Percentiles rank a stretch among this genome's conserved stretches.
Conservation (phyloP, 2,329 filamentous ascomycete species). For the Sclerotinia minor region DNA sequence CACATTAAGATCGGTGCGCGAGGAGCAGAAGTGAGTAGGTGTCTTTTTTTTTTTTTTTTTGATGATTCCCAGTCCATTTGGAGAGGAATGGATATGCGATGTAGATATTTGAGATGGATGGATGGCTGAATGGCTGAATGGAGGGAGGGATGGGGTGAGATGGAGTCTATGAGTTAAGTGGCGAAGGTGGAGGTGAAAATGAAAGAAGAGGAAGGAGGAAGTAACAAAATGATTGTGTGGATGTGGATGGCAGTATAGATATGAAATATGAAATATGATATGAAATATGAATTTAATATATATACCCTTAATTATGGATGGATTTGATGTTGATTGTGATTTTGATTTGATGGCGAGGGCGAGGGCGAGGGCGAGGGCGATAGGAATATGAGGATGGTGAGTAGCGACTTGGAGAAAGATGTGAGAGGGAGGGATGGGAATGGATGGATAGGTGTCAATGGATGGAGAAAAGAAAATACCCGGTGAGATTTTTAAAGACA, state of each 20-base stretch:
- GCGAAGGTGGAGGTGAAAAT: background rate
- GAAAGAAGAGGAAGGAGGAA: background rate
- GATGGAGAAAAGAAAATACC: no score
- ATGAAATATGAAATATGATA: background rate
- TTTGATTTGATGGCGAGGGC: no score
- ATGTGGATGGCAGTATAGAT: background rate
- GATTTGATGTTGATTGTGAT: no score
- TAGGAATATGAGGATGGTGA: no score
- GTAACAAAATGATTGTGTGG: background rate
- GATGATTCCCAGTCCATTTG: background rate
- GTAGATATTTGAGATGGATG: slow-evolving; percentile 4
- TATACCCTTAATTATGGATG: no score
- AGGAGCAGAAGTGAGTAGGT: background rate
- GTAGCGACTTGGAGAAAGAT: no score
- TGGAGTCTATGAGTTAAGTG: background rate
- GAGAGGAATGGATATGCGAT: background rate
- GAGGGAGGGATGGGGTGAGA: no score
- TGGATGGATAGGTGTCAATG: no score
- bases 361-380: no score
- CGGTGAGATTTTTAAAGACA: no score
- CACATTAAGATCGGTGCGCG: background rate
- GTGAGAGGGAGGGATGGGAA: no score
- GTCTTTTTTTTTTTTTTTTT: background rate
- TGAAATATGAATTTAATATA: slow-evolving; percentile 1
- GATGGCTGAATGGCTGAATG: background rate